These are phyloP conservation scores for Paulownia fortunei DNA, from an alignment of 257 asterid species.

Conservation along the genomic window DNA sequence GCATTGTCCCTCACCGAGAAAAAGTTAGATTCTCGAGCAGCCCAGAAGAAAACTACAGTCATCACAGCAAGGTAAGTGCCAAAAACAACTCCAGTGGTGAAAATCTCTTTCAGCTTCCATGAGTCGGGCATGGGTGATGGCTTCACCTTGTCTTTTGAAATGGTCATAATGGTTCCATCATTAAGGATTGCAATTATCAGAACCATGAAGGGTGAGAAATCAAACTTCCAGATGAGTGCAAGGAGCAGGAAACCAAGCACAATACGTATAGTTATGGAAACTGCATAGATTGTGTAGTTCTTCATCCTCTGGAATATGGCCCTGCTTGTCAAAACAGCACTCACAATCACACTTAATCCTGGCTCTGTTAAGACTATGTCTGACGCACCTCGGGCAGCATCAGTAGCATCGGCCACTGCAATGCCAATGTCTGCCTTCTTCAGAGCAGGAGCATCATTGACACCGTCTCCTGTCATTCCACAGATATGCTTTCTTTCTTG, in stretches of 20 bases:
- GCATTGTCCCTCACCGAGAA: slow-evolving; percentile 42
- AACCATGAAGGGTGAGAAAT: slow-evolving; percentile 75
- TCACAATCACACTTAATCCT: slow-evolving; percentile 57
- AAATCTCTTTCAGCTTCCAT: slow-evolving; percentile 69
- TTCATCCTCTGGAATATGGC: slow-evolving; percentile 75
- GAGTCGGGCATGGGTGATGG: slow-evolving; percentile 69
- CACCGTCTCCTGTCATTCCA: slow-evolving; percentile 76
- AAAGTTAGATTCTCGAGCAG: slow-evolving; percentile 43
- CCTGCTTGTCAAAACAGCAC: slow-evolving; percentile 60
- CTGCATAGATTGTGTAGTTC: slow-evolving; percentile 70
- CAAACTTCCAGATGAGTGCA: slow-evolving; percentile 68
- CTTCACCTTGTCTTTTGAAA: slow-evolving; percentile 63
- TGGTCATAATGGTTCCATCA: slow-evolving; percentile 72
- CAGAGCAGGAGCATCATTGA: slow-evolving; percentile 66
- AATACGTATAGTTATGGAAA: slow-evolving; percentile 64
- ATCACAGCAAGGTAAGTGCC: slow-evolving; percentile 66
- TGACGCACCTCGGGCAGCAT: slow-evolving; percentile 62
- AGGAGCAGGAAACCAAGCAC: slow-evolving; percentile 69
- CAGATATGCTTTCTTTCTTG: slow-evolving; percentile 63
- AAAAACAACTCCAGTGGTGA: slow-evolving; percentile 65
- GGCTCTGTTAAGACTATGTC: slow-evolving; percentile 67
- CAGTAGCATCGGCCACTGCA: slow-evolving; percentile 69
- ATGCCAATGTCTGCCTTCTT: slow-evolving; percentile 66
- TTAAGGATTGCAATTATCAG: slow-evolving; percentile 65
- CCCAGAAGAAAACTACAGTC: slow-evolving; percentile 71